Base-by-base conservation (phyloP, 2,329 filamentous ascomycete species). In the Fusarium nelsonii region DNA sequence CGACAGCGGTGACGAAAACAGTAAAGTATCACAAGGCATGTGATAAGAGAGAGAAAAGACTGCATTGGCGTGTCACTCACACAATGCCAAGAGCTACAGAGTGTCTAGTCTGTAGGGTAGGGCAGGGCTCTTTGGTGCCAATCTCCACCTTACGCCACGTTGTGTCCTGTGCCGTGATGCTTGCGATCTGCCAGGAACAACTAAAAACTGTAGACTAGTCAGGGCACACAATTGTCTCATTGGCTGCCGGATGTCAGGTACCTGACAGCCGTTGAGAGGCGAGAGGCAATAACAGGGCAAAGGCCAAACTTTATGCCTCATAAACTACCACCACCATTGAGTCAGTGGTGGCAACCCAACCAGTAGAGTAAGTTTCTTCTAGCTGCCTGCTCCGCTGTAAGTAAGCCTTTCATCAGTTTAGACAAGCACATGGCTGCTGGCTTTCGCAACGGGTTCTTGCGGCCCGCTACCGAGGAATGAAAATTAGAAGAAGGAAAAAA, bases 121-220 rank as follows among this genome's bases (percentile, higher is more conserved):
- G 63, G 48, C 48, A 64, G 59, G 43, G 51, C 32, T 52, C 12
- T 41, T 23, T 40, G 39, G 20, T 36, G 33, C 2, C n/a, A 36
- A 50, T 43, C 50, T 66, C 55, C 65, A 65, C 62, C 48, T 28
- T 20, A 50, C 34, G 63, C 70, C 70, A 72, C 70, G 70, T 69
- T 68, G 52, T 57, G 63, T 50, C 32, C 15, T 26, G n/a, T 41
- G 39, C 40, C 14, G 40, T 44, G 37, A 50, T 39, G 48, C 34
- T 23, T 55, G 32, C 32, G 30, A 62, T 62, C 50, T 71, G 70
- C 57, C 70, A 72, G 70, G 64, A 36, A 68, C 59, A 49, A 30
- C 8, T 30, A 30, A 30, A 20, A 50, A 50, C 33, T 50, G 16
- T 8, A 28, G 11, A 56, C 68, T 65, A 71, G 49, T 64, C 68